Conservation (phyloP, 306 rosid species). For the Rosa rugosa region DNA sequence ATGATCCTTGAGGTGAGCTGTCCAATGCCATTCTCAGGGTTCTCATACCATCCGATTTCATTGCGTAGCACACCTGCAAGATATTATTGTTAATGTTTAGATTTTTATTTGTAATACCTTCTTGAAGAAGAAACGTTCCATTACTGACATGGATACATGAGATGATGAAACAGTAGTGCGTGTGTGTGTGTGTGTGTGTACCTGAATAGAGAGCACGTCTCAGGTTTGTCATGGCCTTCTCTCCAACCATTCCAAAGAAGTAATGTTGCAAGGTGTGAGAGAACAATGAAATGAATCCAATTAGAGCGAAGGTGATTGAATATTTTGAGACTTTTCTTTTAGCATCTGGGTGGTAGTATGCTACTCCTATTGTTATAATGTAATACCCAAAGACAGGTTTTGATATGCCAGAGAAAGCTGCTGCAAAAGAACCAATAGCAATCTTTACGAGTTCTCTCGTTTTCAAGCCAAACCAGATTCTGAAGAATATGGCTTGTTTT, state of each 20-base stretch:
- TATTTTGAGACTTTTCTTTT: conserved; percentile 50
- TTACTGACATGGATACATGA: conserved; percentile 5
- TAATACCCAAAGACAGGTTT: conserved; percentile 78
- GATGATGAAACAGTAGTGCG: neutral
- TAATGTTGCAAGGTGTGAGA: conserved; percentile 81
- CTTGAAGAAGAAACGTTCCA: conserved; percentile 1
- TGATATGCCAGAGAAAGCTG: conserved; percentile 74
- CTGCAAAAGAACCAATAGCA: conserved; percentile 48
- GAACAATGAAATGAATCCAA: conserved; percentile 73
- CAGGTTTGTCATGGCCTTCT: conserved; percentile 78
- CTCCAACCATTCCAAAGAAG: conserved; percentile 83
- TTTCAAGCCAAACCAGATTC: conserved; percentile 76
- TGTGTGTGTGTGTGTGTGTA: conserved; percentile 16
- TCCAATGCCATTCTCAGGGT: conserved; percentile 69
- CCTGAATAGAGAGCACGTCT: conserved; percentile 72
- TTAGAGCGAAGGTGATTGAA: conserved; percentile 51
- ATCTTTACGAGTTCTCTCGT: conserved; percentile 55
- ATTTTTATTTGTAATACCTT: conserved; percentile 11
- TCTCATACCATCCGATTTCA: conserved; percentile 89
- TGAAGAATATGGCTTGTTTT: conserved; percentile 51
- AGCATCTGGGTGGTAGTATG: conserved; percentile 54
- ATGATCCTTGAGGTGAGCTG: conserved; percentile 72
- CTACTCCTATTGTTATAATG: conserved; percentile 82
- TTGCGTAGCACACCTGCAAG: conserved; percentile 65
- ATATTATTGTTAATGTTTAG: conserved; percentile 11